Conservation (phyloP, 2,329 filamentous ascomycete genomes). For the Fusarium veterinarium region DNA sequence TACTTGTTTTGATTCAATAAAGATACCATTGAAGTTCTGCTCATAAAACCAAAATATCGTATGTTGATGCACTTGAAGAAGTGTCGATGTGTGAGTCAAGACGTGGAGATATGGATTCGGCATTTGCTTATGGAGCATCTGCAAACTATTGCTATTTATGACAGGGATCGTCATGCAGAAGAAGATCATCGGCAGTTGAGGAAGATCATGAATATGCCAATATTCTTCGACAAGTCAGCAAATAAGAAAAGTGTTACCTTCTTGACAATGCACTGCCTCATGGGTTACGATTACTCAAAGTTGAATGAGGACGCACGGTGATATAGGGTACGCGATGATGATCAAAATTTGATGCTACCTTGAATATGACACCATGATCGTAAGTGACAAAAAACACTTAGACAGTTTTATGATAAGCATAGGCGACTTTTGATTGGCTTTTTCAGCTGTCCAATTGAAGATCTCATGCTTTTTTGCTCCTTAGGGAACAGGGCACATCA, state of each 20-base stretch:
- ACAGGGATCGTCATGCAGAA: slow-evolving; percentile 14
- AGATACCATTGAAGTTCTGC: not conserved
- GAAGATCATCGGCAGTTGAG: slow-evolving; percentile 11
- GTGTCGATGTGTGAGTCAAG: not conserved
- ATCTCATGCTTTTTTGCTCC: not conserved
- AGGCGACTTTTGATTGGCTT: not conserved
- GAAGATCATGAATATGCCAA: not conserved
- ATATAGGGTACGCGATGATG: slow-evolving; percentile 9
- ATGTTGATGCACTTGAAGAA: not conserved
- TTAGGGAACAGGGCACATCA: not conserved
- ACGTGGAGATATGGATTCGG: not conserved
- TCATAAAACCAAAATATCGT: not conserved
- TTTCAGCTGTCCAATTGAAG: not conserved
- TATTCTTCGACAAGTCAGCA: not conserved
- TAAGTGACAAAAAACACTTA: not conserved
- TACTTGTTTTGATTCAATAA: not conserved
- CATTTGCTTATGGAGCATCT: not conserved
- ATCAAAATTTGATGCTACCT: slow-evolving; percentile 4
- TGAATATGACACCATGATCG: not conserved
- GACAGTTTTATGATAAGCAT: not conserved
- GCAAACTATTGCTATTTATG: not conserved
- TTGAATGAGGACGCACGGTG: not conserved
- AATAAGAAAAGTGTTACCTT: not conserved
- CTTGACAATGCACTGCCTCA: not conserved
- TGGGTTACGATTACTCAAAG: not conserved